Evolutionary conservation across 352 stramenopile species (phyloP).

Genomic region (Albugo candida): DNA sequence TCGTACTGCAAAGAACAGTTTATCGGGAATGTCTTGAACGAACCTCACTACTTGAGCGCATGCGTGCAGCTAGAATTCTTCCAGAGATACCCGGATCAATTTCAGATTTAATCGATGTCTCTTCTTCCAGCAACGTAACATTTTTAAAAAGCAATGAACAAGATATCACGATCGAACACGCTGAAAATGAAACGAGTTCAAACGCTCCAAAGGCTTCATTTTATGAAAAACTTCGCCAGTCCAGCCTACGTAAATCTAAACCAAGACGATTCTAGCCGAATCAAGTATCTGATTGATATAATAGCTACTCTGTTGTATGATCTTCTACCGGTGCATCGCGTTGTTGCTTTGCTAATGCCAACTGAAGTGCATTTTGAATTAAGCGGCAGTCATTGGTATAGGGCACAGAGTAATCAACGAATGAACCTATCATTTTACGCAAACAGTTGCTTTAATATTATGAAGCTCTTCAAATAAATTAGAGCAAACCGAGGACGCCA

Average conservation of each 20-base stretch:
- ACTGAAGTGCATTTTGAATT: constrained; percentile 58
- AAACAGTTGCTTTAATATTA: background rate
- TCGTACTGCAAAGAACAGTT: constrained; percentile 55
- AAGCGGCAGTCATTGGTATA: constrained; percentile 64
- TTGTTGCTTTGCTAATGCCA: constrained; percentile 41
- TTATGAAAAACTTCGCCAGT: constrained; percentile 52
- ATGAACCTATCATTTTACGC: constrained; percentile 25
- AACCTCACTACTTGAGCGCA: constrained; percentile 52
- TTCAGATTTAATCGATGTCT: constrained; percentile 1
- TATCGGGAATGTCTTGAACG: constrained; percentile 67
- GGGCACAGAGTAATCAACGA: constrained; percentile 69
- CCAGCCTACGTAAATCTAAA: constrained; percentile 32
- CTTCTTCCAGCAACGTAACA: constrained; percentile 3
- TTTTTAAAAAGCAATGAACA: background rate
- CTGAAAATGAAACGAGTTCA: constrained; percentile 6
- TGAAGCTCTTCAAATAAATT: background rate
- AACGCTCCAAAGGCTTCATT: constrained; percentile 35
- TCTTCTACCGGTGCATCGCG: constrained; percentile 12
- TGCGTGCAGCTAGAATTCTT: constrained; percentile 42
- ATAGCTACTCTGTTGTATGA: background rate
- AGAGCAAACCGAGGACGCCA: constrained; percentile 33
- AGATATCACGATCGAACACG: constrained; percentile 3
- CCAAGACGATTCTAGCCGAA: background rate
- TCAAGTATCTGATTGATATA: too few relatives aligned
- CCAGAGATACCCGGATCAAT: constrained; percentile 17